Evolutionary conservation across 2,329 filamentous ascomycete genomes (phyloP).

Genomic region (Byssochlamys sp.): DNA sequence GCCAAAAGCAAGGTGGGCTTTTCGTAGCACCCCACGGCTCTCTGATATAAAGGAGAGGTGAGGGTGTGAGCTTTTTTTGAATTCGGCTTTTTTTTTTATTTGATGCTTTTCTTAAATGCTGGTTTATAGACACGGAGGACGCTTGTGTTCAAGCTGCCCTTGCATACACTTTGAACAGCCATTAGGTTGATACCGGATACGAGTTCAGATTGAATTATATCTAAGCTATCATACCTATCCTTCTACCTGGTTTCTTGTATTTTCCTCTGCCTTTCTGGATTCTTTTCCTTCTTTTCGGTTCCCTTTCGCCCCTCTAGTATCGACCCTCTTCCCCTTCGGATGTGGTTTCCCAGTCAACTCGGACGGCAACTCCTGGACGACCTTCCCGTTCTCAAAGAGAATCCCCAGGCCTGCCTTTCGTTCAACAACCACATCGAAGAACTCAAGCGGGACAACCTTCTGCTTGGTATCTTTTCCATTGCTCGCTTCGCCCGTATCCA

Average conservation of each 20-base stretch:
- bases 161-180: not conserved
- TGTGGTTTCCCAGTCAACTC: conserved; percentile 31
- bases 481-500: conserved; percentile 41
- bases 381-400: conserved; percentile 52
- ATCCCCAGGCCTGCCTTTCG: conserved; percentile 63
- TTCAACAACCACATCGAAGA: conserved; percentile 64
- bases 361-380: conserved; percentile 40
- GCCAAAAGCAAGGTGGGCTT: too few species aligned
- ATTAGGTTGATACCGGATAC: not conserved
- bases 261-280: conserved; percentile 8
- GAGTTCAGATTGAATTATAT: not conserved
- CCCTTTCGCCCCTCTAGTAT: not conserved
- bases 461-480: conserved; percentile 36
- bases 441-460: conserved; percentile 55
- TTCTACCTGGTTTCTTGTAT: not conserved
- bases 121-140: not conserved
- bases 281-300: conserved; percentile 13
- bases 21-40: too few species aligned
- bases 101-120: too few species aligned
- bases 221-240: not conserved
- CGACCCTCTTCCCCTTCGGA: conserved; percentile 22
- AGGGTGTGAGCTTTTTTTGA: too few species aligned
- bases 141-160: not conserved
- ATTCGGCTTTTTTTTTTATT: too few species aligned
- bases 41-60: too few species aligned